A percentile compares a stretch with the other conserved stretches of the same genome.
Conservation (phyloP, 2,329 filamentous ascomycete species). For the Balansia obtecta region DNA sequence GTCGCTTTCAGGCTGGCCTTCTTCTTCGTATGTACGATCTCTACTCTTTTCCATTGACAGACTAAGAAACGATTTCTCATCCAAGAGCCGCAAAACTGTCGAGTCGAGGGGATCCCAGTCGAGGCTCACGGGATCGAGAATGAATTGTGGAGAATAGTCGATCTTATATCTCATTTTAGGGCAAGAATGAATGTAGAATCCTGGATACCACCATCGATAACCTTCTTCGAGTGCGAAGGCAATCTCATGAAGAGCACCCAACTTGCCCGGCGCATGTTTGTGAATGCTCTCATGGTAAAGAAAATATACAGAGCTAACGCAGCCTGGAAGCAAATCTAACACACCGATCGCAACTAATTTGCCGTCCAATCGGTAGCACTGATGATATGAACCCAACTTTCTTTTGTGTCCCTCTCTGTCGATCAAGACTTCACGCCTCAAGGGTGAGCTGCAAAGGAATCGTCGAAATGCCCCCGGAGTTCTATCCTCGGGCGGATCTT, state of each 20-base stretch:
- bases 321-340: slow-evolving; percentile 62
- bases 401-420: slow-evolving; percentile 37
- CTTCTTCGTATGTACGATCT: background rate
- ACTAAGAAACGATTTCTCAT: slow-evolving; percentile 44
- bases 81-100: slow-evolving; percentile 34
- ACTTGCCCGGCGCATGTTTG: slow-evolving; percentile 57
- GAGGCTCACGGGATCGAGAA: slow-evolving; percentile 57
- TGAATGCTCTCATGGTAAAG: slow-evolving; percentile 67
- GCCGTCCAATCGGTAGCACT: slow-evolving; percentile 70
- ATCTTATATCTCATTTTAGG: slow-evolving; percentile 80
- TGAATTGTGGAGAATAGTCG: slow-evolving; percentile 61
- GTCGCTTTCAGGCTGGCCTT: background rate
- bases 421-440: slow-evolving; percentile 34
- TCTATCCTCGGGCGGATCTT: slow-evolving; percentile 49
- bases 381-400: slow-evolving; percentile 62
- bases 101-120: slow-evolving; percentile 49
- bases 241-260: slow-evolving; percentile 64
- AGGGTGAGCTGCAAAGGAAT: slow-evolving; percentile 63
- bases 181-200: slow-evolving; percentile 72
- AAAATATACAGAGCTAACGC: slow-evolving; percentile 74
- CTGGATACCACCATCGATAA: slow-evolving; percentile 68
- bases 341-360: slow-evolving; percentile 64
- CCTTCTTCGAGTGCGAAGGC: slow-evolving; percentile 54
- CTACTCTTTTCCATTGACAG: slow-evolving; percentile 24
- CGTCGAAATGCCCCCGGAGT: slow-evolving; percentile 49